A percentile compares a stretch with the other conserved stretches of the same genome.
phyloP scores from a whole-genome alignment of 352 stramenopile genomes.

The Phytopythium ostracodes region DNA sequence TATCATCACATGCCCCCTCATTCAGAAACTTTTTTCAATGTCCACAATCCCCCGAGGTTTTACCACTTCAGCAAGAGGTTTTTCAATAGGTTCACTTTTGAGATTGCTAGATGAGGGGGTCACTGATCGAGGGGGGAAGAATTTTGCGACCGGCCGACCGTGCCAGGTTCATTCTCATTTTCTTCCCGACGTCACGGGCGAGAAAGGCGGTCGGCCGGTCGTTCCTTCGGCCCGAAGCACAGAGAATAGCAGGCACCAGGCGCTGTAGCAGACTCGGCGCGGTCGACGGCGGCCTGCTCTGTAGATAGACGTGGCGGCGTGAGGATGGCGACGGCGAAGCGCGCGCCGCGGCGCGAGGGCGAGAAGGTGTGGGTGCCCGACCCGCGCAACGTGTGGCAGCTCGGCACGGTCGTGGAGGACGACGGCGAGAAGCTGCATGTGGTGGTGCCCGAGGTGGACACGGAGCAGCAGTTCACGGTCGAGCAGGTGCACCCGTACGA shows the following conservation, averaged over 20 bases:
- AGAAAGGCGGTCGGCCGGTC: not conserved
- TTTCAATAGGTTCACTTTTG: conserved; percentile 1
- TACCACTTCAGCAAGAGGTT: not conserved
- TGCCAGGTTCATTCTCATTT: not conserved
- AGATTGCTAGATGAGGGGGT: not conserved
- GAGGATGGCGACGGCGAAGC: conserved; percentile 36
- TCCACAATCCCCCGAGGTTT: not conserved
- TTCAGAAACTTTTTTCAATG: not conserved
- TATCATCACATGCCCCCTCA: not conserved
- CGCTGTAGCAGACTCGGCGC: not conserved
- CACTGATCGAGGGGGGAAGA: conserved; percentile 1
- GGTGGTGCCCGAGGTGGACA: conserved; percentile 69
- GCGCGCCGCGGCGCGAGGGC: conserved; percentile 61
- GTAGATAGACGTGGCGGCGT: not conserved
- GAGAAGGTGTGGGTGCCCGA: conserved; percentile 88
- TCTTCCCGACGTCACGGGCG: not conserved
- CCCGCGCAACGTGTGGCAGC: conserved; percentile 82
- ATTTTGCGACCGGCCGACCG: not conserved
- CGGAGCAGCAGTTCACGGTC: conserved; percentile 76
- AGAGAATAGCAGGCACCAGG: not conserved
- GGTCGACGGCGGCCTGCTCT: not conserved
- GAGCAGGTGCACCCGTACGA: conserved; percentile 89
- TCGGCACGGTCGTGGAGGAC: conserved; percentile 84
- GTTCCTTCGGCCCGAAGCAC: not conserved
- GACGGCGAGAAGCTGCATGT: conserved; percentile 85